Evolutionary conservation across 2,329 filamentous ascomycete species (phyloP), one percentile per base, ranked within the genome.

Genomic region (Colletotrichum agaves): DNA sequence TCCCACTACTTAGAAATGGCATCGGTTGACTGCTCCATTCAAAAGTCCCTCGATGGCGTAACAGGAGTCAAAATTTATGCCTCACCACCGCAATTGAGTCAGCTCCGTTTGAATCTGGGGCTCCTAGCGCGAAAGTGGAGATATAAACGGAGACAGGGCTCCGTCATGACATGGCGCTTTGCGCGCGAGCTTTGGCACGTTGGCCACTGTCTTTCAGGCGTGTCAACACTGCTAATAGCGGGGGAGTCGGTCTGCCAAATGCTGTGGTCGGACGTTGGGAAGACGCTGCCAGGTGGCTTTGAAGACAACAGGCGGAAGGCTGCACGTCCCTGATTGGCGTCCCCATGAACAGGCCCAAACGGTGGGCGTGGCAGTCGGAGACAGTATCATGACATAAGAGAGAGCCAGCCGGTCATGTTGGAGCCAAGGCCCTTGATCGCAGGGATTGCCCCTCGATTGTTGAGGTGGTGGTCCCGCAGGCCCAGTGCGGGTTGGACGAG

Each of bases 321-420:
- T 49, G 37, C 63, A 66, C 47, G 49, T 47, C 57, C 49, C 49
- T 62, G 63, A 27, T 44, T 50, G 58, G 58, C 50, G 46, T 41
- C 57, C 47, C 13, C 23, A 37, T 49, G 52, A 60, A 67, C 60
- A 60, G 63, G 50, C 19, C 64, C 46, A 67, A 63, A 67, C 64
- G 64, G 64, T 58, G 49, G 52, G 39, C 53, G 64, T 67, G 64
- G 39, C 64, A 53, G 41, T 39, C 49, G 43, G 33, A 46, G 64
- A 64, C 61, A 21, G 64, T 67, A 53, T 63, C 61, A 64, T 67
- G 64, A 64, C 53, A 64, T 64, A 57, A 47, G 63, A 43, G 31
- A 47, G 63, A 43, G 31, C 27, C 41, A 35, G 52, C 23, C 50
- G 31, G 37, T n/a, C 35, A 19, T 31, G 43, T 33, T 55, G 50